These are phyloP conservation scores for Clarireedia hainanense DNA, from an alignment of 2,329 filamentous ascomycete genomes.

Conservation along the genomic window DNA sequence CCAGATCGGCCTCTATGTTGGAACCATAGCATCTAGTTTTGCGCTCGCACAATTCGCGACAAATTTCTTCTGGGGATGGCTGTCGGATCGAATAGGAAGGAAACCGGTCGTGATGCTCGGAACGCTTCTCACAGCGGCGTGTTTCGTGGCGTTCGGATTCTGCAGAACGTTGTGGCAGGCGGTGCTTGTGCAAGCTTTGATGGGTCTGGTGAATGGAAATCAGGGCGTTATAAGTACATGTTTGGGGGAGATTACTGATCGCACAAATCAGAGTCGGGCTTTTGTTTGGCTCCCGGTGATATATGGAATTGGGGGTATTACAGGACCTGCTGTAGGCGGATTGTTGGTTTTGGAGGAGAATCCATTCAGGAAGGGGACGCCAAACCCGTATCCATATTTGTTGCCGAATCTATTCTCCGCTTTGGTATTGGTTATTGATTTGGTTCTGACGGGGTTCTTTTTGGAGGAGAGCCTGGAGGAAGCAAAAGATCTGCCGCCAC, in stretches of 20 bases:
- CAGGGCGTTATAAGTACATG: conserved; percentile 91
- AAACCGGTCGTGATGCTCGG: conserved; percentile 79
- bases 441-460: conserved; percentile 68
- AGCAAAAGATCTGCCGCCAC: conserved; percentile 50
- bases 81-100: conserved; percentile 70
- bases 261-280: conserved; percentile 85
- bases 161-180: conserved; percentile 78
- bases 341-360: conserved; percentile 56
- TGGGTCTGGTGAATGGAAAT: conserved; percentile 93
- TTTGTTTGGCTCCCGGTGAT: conserved; percentile 94
- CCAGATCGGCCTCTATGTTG: conserved; percentile 80
- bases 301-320: conserved; percentile 92
- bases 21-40: conserved; percentile 82
- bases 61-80: conserved; percentile 84
- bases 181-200: conserved; percentile 74
- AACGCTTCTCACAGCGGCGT: conserved; percentile 71
- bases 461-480: conserved; percentile 80
- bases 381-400: conserved; percentile 69
- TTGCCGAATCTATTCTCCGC: conserved; percentile 77
- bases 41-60: conserved; percentile 87
- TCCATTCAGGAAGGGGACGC: conserved; percentile 43
- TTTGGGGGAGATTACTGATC: conserved; percentile 88
- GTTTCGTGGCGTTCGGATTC: conserved; percentile 83
- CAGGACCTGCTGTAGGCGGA: conserved; percentile 85
- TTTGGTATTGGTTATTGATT: conserved; percentile 60